These are phyloP conservation scores for Lactarius sp. DNA, from an alignment of 768 basidiomycete species.

Conservation along the genomic window DNA sequence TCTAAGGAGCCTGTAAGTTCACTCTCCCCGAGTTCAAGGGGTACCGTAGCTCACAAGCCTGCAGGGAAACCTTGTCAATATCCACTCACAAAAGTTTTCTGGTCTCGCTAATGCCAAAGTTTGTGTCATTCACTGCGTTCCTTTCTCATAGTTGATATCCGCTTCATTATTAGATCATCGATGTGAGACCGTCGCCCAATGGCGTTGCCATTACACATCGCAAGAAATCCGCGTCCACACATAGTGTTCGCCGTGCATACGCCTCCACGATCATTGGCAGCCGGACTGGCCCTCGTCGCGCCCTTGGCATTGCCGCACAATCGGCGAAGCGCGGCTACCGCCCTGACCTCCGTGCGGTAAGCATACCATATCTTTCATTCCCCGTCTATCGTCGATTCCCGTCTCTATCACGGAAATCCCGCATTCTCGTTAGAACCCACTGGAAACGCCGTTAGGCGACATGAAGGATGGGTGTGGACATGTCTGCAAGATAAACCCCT, in stretches of 20 bases:
- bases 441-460: constrained; percentile 54
- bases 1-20: constrained; percentile 75
- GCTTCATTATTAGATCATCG: constrained; percentile 48
- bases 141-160: not conserved
- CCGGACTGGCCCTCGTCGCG: constrained; percentile 67
- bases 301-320: constrained; percentile 57
- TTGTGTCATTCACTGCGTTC: constrained; percentile 10
- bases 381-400: constrained; percentile 5
- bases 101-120: constrained; percentile 85
- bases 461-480: constrained; percentile 93
- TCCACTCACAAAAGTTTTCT: constrained; percentile 92
- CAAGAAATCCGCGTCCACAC: constrained; percentile 56
- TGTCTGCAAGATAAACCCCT: constrained; percentile 72
- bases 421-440: constrained; percentile 94
- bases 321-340: constrained; percentile 66
- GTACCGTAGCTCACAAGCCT: not conserved
- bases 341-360: constrained; percentile 71
- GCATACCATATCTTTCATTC: constrained; percentile 31
- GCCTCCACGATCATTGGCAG: constrained; percentile 54
- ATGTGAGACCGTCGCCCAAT: constrained; percentile 49
- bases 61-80: constrained; percentile 81
- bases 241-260: constrained; percentile 44
- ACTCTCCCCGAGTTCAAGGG: not conserved
- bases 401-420: constrained; percentile 26
- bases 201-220: constrained; percentile 59